phyloP scores from a whole-genome alignment of 768 basidiomycete species.

The Wakefieldia striispora region DNA sequence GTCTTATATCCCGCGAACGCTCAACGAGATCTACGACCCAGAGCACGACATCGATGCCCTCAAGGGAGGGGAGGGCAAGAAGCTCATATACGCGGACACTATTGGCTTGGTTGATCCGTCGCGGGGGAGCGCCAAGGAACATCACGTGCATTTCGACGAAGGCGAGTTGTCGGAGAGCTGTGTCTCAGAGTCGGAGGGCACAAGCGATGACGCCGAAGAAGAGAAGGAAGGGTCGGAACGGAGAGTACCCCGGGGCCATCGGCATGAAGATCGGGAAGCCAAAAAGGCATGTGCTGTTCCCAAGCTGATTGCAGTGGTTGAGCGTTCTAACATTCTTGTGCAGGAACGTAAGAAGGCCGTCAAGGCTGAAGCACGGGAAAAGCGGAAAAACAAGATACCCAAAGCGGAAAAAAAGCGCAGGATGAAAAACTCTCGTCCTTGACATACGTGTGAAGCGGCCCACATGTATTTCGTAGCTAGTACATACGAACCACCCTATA shows the following conservation, averaged over 20 bases:
- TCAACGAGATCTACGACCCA: slow-evolving; percentile 93
- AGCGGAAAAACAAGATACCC: slow-evolving; percentile 89
- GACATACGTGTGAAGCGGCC: slow-evolving; percentile 16
- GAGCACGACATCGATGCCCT: slow-evolving; percentile 86
- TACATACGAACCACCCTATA: slow-evolving; percentile 2
- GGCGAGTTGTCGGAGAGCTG: slow-evolving; percentile 23
- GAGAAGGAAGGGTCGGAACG: slow-evolving; percentile 41
- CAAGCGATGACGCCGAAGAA: slow-evolving; percentile 34
- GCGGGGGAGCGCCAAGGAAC: not conserved
- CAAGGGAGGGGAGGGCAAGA: slow-evolving; percentile 62
- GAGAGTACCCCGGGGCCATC: slow-evolving; percentile 76
- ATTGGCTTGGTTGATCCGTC: slow-evolving; percentile 68
- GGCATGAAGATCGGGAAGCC: slow-evolving; percentile 86
- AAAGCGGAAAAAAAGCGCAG: slow-evolving; percentile 91
- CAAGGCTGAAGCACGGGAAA: slow-evolving; percentile 86
- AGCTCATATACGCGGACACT: slow-evolving; percentile 83
- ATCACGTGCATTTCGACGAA: slow-evolving; percentile 20
- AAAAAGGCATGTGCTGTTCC: slow-evolving; percentile 64
- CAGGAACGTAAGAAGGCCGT: slow-evolving; percentile 90
- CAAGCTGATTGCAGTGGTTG: slow-evolving; percentile 6
- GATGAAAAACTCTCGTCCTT: slow-evolving; percentile 51
- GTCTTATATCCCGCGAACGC: slow-evolving; percentile 88
- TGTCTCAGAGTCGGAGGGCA: slow-evolving; percentile 24
- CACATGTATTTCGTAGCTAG: slow-evolving; percentile 4
- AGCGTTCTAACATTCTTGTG: slow-evolving; percentile 11